phyloP scores from a whole-genome alignment of 495 filamentous ascomycete species.

The Penicillium taxi region DNA sequence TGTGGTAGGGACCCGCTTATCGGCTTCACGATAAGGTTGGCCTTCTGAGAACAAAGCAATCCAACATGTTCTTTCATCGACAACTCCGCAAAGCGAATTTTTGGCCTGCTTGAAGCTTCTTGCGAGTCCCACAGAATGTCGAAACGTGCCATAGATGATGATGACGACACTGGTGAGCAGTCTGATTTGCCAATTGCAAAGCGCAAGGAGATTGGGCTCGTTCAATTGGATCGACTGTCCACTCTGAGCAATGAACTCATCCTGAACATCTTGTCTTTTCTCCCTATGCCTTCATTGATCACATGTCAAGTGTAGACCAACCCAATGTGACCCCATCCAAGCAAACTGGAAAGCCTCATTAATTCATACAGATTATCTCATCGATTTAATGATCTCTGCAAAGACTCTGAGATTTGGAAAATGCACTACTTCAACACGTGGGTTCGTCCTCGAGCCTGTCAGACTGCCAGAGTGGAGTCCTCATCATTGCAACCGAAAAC shows the following conservation, averaged over 20 bases:
- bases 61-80: no score
- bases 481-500: slow-evolving; percentile 34
- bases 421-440: slow-evolving; percentile 80
- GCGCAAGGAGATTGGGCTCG: slow-evolving; percentile 29
- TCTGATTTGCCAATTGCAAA: slow-evolving; percentile 22
- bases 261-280: slow-evolving; percentile 71
- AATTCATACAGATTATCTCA: slow-evolving; percentile 54
- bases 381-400: slow-evolving; percentile 64
- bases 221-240: slow-evolving; percentile 42
- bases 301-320: slow-evolving; percentile 55
- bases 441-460: slow-evolving; percentile 72
- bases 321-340: not conserved
- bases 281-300: slow-evolving; percentile 60
- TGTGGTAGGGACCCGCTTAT: slow-evolving; percentile 7
- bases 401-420: slow-evolving; percentile 90
- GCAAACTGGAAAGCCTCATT: slow-evolving; percentile 1
- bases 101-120: no score
- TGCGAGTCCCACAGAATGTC: slow-evolving; percentile 37
- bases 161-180: no score
- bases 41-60: no score
- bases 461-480: slow-evolving; percentile 60
- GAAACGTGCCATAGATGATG: slow-evolving; percentile 33
- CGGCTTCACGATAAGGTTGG: slow-evolving; percentile 11
- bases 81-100: no score
- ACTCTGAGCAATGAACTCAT: slow-evolving; percentile 80